Evolutionary conservation across 176 grass and related monocot species (phyloP).

Genomic region (Musa acuminata): DNA sequence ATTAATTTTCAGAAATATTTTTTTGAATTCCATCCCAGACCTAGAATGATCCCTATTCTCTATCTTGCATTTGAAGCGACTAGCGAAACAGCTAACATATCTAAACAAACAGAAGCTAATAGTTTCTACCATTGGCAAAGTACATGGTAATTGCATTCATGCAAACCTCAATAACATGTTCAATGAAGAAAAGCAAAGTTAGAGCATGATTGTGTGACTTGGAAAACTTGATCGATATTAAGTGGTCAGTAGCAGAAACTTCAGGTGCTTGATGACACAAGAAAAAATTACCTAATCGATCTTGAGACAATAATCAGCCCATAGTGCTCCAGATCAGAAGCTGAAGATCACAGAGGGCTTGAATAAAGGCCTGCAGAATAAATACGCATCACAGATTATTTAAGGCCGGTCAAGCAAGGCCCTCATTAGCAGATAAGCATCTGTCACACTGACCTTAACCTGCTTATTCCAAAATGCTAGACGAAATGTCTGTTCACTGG

Average conservation of each 20-base stretch:
- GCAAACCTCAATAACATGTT: no score
- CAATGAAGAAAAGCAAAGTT: no score
- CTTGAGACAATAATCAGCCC: conserved; percentile 9
- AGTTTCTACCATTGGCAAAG: no score
- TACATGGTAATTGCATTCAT: no score
- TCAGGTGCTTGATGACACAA: background rate
- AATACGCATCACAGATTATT: background rate
- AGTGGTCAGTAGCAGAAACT: background rate
- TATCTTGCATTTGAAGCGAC: no score
- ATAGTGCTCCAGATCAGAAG: conserved; percentile 13
- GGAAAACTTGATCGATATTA: background rate
- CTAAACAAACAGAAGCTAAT: no score
- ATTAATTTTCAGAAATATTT: no score
- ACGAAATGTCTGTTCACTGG: conserved; percentile 57
- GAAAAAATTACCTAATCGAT: background rate
- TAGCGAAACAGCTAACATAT: no score
- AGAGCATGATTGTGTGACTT: background rate
- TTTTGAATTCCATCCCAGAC: no score
- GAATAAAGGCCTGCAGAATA: conserved; percentile 3
- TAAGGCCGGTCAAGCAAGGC: background rate
- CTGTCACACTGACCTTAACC: conserved; percentile 15
- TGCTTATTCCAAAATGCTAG: conserved; percentile 21
- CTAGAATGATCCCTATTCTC: no score
- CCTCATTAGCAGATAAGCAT: background rate
- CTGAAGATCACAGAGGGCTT: conserved; percentile 18